Conservation (phyloP, 768 basidiomycete species). For the Collybiopsis luxurians region DNA sequence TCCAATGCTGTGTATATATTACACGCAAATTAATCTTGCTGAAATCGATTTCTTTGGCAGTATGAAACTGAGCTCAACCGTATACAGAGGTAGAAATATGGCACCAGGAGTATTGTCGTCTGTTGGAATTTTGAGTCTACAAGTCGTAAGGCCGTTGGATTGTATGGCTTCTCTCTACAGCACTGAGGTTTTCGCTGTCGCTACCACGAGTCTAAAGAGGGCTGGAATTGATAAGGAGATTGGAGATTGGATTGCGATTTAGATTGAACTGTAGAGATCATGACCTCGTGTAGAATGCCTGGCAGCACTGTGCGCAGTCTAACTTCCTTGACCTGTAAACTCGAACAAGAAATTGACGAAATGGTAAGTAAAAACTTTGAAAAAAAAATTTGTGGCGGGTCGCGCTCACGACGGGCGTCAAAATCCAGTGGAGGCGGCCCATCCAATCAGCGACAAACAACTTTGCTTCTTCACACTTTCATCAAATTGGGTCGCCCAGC, state of each 20-base stretch:
- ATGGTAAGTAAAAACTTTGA: slow-evolving; percentile 3
- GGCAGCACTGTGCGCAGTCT: neutral
- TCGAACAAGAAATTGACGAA: neutral
- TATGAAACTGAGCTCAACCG: too few species aligned
- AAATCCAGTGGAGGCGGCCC: slow-evolving; percentile 2
- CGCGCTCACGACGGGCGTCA: neutral
- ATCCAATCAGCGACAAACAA: neutral
- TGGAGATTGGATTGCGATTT: too few species aligned
- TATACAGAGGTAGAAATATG: too few species aligned
- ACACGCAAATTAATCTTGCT: slow-evolving; percentile 12
- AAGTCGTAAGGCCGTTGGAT: too few species aligned
- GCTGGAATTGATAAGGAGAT: too few species aligned
- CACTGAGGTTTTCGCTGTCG: too few species aligned
- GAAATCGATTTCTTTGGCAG: neutral
- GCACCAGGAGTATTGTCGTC: too few species aligned
- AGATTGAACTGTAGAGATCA: too few species aligned
- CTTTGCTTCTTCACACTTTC: neutral
- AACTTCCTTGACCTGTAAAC: neutral
- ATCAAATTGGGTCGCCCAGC: slow-evolving; percentile 1
- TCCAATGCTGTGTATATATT: slow-evolving; percentile 11
- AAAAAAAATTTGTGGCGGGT: neutral
- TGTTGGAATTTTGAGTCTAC: too few species aligned
- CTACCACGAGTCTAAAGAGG: too few species aligned
- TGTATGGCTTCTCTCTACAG: too few species aligned
- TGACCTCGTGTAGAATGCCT: slow-evolving; percentile 5